These are phyloP conservation scores for Sugiyamaella chiloensis DNA, from an alignment of 805 yeast genomes.

Conservation along the genomic window DNA sequence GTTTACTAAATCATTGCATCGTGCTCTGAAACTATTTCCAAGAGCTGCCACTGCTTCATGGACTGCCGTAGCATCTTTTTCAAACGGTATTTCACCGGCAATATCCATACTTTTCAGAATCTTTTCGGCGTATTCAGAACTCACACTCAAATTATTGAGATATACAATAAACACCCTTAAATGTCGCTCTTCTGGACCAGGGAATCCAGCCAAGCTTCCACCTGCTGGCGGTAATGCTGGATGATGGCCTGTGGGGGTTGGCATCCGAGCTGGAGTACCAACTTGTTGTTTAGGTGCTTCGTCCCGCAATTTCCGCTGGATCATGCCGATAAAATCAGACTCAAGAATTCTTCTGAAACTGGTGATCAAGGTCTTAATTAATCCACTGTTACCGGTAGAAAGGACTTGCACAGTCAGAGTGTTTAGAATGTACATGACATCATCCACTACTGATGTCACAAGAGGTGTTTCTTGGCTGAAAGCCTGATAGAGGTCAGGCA, in stretches of 20 bases:
- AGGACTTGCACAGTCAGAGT: slow-evolving; percentile 61
- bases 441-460: slow-evolving; percentile 83
- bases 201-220: slow-evolving; percentile 21
- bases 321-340: slow-evolving; percentile 57
- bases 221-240: slow-evolving; percentile 1
- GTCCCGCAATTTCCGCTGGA: slow-evolving; percentile 46
- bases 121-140: slow-evolving; percentile 54
- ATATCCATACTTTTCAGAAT: slow-evolving; percentile 44
- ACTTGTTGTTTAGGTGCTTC: slow-evolving; percentile 37
- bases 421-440: slow-evolving; percentile 69
- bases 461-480: slow-evolving; percentile 53
- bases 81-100: slow-evolving; percentile 27
- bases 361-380: slow-evolving; percentile 53
- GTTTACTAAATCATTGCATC: slow-evolving; percentile 39
- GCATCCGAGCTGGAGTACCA: slow-evolving; percentile 16
- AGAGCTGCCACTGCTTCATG: slow-evolving; percentile 24
- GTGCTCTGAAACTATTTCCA: slow-evolving; percentile 30
- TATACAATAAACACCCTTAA: slow-evolving; percentile 59
- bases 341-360: slow-evolving; percentile 60
- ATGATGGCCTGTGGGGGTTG: slow-evolving; percentile 16
- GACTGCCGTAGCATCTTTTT: slow-evolving; percentile 23
- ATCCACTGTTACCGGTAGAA: slow-evolving; percentile 63
- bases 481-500: slow-evolving; percentile 50
- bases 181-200: slow-evolving; percentile 41
- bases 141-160: slow-evolving; percentile 68